These are phyloP conservation scores for Coriaria nepalensis DNA, from an alignment of 306 rosid species.

Conservation along the genomic window DNA sequence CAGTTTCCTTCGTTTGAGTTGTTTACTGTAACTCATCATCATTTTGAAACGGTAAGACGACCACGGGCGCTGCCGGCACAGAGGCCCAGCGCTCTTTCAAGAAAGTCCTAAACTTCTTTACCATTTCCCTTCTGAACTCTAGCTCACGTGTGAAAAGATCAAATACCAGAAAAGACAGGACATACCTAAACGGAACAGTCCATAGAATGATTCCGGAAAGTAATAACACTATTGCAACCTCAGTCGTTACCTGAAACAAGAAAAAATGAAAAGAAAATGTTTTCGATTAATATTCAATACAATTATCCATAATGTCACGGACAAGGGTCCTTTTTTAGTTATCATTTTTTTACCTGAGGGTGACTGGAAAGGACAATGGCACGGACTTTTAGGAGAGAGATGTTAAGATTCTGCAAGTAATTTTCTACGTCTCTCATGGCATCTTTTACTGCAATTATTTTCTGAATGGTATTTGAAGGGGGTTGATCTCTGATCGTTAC, in stretches of 20 bases:
- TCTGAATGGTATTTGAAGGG: conserved; percentile 90
- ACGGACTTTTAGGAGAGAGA: conserved; percentile 65
- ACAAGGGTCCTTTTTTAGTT: not conserved
- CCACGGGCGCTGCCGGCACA: conserved; percentile 86
- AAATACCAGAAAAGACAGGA: conserved; percentile 53
- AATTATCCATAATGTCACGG: not conserved
- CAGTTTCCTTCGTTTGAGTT: conserved; percentile 25
- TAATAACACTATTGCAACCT: conserved; percentile 63
- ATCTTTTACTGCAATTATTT: conserved; percentile 84
- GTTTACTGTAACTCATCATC: conserved; percentile 28
- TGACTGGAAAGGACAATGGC: conserved; percentile 76
- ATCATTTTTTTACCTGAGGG: conserved; percentile 55
- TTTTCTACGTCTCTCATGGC: conserved; percentile 83
- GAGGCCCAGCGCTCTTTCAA: conserved; percentile 80
- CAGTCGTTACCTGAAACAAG: conserved; percentile 61
- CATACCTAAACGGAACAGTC: conserved; percentile 60
- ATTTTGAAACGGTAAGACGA: conserved; percentile 59
- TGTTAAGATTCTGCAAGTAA: conserved; percentile 60
- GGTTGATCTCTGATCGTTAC: conserved; percentile 81
- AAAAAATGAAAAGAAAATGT: conserved; percentile 13
- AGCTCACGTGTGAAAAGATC: conserved; percentile 89
- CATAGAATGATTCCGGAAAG: conserved; percentile 51
- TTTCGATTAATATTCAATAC: not conserved
- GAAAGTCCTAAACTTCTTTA: conserved; percentile 37
- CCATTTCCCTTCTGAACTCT: conserved; percentile 64